phyloP scores from a whole-genome alignment of 1,284 basidiomycete genomes.

The Ceraceosorus bombacis region DNA sequence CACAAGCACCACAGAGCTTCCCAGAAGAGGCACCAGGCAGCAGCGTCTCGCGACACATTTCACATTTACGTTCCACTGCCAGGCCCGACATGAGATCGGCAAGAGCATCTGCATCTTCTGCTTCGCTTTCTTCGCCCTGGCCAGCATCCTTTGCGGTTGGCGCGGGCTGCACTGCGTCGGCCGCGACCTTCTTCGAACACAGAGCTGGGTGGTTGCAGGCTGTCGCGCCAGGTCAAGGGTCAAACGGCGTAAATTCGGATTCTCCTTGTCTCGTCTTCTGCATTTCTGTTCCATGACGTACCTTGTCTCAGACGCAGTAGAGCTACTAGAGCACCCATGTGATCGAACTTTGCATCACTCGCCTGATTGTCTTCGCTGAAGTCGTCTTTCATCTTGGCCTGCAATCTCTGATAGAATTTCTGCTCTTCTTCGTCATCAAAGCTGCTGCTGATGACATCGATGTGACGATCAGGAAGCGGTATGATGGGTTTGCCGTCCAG shows the following conservation, averaged over 20 bases:
- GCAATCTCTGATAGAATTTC: constrained; percentile 71
- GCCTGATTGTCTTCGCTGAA: constrained; percentile 52
- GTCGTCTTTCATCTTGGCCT: constrained; percentile 64
- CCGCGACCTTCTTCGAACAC: constrained; percentile 19
- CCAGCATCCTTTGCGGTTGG: neutral
- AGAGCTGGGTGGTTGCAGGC: constrained; percentile 41
- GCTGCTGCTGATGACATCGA: constrained; percentile 61
- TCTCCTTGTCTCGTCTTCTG: neutral
- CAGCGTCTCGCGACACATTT: neutral
- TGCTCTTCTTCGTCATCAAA: constrained; percentile 58
- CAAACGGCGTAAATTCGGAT: neutral
- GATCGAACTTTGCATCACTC: constrained; percentile 57
- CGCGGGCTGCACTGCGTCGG: constrained; percentile 18
- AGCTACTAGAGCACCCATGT: constrained; percentile 75
- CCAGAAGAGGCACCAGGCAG: neutral
- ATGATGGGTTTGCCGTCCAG: constrained; percentile 71
- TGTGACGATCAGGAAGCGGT: constrained; percentile 66
- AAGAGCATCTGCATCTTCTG: constrained; percentile 59
- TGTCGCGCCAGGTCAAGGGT: neutral
- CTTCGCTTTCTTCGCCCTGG: constrained; percentile 8
- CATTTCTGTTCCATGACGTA: neutral
- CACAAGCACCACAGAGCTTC: constrained; percentile 32
- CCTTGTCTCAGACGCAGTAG: constrained; percentile 78
- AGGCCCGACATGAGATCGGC: constrained; percentile 66
- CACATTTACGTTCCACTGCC: constrained; percentile 49